Base-by-base conservation (phyloP, 1,284 basidiomycete genomes). In the Irpex lacteus region DNA sequence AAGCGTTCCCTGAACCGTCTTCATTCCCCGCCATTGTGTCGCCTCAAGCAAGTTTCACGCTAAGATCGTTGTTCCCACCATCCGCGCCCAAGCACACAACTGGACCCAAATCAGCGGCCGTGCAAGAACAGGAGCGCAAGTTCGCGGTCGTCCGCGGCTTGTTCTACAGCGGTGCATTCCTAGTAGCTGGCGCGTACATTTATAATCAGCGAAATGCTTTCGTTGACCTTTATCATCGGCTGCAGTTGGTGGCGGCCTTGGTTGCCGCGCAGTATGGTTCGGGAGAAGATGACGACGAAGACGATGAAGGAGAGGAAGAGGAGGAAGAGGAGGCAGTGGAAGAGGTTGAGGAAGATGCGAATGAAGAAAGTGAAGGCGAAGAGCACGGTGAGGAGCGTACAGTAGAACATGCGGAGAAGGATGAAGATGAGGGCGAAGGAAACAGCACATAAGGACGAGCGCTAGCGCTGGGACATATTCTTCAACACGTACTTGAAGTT, bases 131-230 rank as follows among this genome's bases (percentile, higher is more conserved):
- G 13, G 82, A 80, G 38, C 63, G 70, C 58, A 71, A 72, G 54
- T 78, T 76, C 65, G 69, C 67, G 57, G 70, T 74, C 18, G 74
- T 70, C 67, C 73, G 76, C 11, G 77, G 77, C 73, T 70, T 72
- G 7, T 83, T 77, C 73, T 64, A 75, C 47, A 67, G 72, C 1
- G 66, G 74, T 5, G 71, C 73, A 11, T 62, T 75, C 0, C 68
- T 74, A 1, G 73, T 71, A 19, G 66, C 74, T 1, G 67, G 67
- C 18, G 62, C 67, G 6, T 75, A 71, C 62, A 44, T 67, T 55
- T 60, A 63, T 13, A 19, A 56, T 32, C 54, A 56, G 21, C 54
- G 32, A 32, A 18, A 37, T 56, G 54, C 54, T 13, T 40, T 54
- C 59, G 19, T 52, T 54, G 59, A 61, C 58, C 18, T 66, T 66